Conservation (phyloP, 805 yeast genomes). For the Saccharomycopsis sp. region DNA sequence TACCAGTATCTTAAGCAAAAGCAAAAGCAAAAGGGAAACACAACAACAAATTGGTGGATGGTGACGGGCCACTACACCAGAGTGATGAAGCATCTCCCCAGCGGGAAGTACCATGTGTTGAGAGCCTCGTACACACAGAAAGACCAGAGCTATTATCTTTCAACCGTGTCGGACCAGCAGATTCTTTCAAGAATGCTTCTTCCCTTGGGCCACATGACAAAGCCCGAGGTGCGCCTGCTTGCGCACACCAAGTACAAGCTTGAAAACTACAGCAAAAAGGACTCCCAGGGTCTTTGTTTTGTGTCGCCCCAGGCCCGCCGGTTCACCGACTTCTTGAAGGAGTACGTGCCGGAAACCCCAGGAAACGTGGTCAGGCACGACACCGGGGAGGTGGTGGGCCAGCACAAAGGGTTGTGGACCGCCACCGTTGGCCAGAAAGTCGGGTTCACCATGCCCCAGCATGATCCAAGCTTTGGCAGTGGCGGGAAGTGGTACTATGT, state of each 20-base stretch:
- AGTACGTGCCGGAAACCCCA: constrained; percentile 61
- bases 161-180: constrained; percentile 43
- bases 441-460: constrained; percentile 77
- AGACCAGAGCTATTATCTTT: constrained; percentile 87
- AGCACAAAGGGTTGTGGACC: constrained; percentile 83
- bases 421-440: constrained; percentile 90
- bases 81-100: constrained; percentile 30
- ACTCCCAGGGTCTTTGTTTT: constrained; percentile 92
- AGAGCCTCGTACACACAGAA: constrained; percentile 52
- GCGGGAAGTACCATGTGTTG: constrained; percentile 38
- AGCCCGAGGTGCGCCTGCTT: constrained; percentile 62
- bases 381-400: constrained; percentile 65
- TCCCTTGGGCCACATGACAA: constrained; percentile 74
- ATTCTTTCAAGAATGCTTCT: constrained; percentile 46
- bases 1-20: constrained; percentile 41
- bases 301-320: constrained; percentile 58
- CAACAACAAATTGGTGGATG: constrained; percentile 56
- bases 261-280: constrained; percentile 70
- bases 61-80: constrained; percentile 84
- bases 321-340: constrained; percentile 63
- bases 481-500: constrained; percentile 83
- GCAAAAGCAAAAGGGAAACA: constrained; percentile 24
- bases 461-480: constrained; percentile 54
- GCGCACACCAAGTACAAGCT: constrained; percentile 44
- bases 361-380: constrained; percentile 75